Conservation (phyloP, 176 grass and related monocot genomes). For the Panicum miliaceum region DNA sequence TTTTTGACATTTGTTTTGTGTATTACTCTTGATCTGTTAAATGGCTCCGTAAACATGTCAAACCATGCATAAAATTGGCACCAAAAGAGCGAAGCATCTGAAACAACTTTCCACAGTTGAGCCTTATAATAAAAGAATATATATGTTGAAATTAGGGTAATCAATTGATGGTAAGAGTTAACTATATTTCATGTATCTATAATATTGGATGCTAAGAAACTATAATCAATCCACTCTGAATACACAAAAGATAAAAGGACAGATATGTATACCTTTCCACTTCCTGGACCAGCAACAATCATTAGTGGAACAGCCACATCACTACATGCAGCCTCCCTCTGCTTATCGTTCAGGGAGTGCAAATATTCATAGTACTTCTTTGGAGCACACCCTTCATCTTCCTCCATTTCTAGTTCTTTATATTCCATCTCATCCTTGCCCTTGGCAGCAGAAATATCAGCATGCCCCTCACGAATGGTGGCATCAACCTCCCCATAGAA, state of each 20-base stretch:
- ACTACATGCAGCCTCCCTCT: slow-evolving; percentile 82
- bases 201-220: background rate
- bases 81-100: background rate
- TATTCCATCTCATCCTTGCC: slow-evolving; percentile 38
- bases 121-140: background rate
- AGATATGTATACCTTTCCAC: slow-evolving; percentile 70
- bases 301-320: slow-evolving; percentile 80
- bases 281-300: slow-evolving; percentile 88
- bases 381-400: slow-evolving; percentile 55
- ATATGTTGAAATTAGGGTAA: slow-evolving; percentile 8
- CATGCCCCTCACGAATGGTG: slow-evolving; percentile 45
- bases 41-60: background rate
- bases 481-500: slow-evolving; percentile 59
- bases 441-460: slow-evolving; percentile 33
- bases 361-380: slow-evolving; percentile 84
- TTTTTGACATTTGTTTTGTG: background rate
- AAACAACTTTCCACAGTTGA: background rate
- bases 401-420: slow-evolving; percentile 28
- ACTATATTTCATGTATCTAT: background rate
- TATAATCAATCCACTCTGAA: background rate
- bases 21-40: slow-evolving; percentile 27
- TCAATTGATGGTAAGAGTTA: slow-evolving; percentile 16
- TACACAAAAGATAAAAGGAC: slow-evolving; percentile 5
- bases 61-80: background rate
- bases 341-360: slow-evolving; percentile 70